A percentile compares a stretch with the other conserved stretches of the same genome.
Conservation (phyloP, 2,329 filamentous ascomycete species). For the Epichloe glyceriae region DNA sequence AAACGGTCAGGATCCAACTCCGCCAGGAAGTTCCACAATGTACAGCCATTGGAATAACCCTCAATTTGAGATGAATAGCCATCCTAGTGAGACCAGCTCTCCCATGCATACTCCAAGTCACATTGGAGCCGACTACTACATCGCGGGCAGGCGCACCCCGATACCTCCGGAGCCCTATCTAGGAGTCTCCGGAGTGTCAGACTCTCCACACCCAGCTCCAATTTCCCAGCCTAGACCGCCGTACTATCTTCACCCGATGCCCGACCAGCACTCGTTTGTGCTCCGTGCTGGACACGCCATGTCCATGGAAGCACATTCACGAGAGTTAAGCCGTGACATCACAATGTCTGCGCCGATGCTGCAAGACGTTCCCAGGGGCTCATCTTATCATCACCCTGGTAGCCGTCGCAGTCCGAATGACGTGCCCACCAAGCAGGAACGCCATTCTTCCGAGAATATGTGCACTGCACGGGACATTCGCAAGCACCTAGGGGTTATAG, state of each 20-base stretch:
- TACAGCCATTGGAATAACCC: conserved; percentile 26
- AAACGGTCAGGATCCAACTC: conserved; percentile 32
- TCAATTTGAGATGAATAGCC: conserved; percentile 28
- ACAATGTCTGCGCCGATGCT: conserved; percentile 10
- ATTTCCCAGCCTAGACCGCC: conserved; percentile 11
- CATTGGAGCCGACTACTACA: conserved; percentile 24
- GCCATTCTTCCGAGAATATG: conserved; percentile 1
- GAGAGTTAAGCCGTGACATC: conserved; percentile 11
- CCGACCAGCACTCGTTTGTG: conserved; percentile 15
- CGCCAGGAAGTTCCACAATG: conserved; percentile 34
- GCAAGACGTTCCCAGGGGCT: conserved; percentile 10
- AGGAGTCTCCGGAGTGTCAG: conserved; percentile 23
- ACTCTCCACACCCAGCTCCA: conserved; percentile 14
- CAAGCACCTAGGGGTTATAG: conserved; percentile 10
- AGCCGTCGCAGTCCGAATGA: conserved; percentile 15
- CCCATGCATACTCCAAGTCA: conserved; percentile 29
- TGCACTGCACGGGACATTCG: conserved; percentile 6
- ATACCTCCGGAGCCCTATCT: conserved; percentile 24
- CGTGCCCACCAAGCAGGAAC: background rate
- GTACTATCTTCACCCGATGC: conserved; percentile 18
- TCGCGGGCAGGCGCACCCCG: conserved; percentile 25
- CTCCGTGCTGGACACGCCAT: conserved; percentile 11
- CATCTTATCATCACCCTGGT: conserved; percentile 11
- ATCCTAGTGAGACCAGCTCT: conserved; percentile 30
- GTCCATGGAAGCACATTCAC: conserved; percentile 14